Evolutionary conservation across 1,284 basidiomycete species (phyloP).

Genomic region (Cutaneotrichosporon mucoides): DNA sequence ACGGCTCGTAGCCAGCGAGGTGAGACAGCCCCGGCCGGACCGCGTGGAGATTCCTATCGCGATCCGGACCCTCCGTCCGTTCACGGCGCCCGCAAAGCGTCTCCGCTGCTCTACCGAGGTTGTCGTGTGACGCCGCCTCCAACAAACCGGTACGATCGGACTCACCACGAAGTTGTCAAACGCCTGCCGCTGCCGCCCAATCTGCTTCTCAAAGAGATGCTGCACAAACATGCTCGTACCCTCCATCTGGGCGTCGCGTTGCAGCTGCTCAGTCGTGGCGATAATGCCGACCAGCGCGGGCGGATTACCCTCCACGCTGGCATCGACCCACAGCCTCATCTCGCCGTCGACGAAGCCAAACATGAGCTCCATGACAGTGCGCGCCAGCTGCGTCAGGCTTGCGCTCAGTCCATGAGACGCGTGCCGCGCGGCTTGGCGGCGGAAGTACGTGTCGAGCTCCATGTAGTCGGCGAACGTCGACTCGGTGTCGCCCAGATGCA

Average conservation of each 20-base stretch:
- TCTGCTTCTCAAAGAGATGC: conserved; percentile 73
- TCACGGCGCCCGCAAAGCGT: no score
- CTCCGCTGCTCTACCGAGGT: no score
- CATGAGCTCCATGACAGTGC: conserved; percentile 86
- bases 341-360: conserved; percentile 88
- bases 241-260: conserved; percentile 68
- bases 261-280: conserved; percentile 71
- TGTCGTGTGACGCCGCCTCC: no score
- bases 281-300: conserved; percentile 76
- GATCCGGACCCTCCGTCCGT: no score
- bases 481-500: conserved; percentile 82
- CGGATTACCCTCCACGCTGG: conserved; percentile 52
- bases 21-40: no score
- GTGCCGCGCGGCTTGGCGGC: conserved; percentile 76
- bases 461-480: conserved; percentile 95
- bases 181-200: conserved; percentile 64
- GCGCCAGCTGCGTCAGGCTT: conserved; percentile 71
- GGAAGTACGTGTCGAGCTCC: conserved; percentile 89
- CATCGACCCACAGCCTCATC: conserved; percentile 78
- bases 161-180: conserved; percentile 77
- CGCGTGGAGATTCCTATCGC: no score
- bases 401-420: conserved; percentile 58
- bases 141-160: conserved; percentile 11
- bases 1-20: no score
- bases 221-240: conserved; percentile 70